These are phyloP conservation scores for Rhizophora mangle DNA, from an alignment of 345 rosid genomes.

Conservation along the genomic window DNA sequence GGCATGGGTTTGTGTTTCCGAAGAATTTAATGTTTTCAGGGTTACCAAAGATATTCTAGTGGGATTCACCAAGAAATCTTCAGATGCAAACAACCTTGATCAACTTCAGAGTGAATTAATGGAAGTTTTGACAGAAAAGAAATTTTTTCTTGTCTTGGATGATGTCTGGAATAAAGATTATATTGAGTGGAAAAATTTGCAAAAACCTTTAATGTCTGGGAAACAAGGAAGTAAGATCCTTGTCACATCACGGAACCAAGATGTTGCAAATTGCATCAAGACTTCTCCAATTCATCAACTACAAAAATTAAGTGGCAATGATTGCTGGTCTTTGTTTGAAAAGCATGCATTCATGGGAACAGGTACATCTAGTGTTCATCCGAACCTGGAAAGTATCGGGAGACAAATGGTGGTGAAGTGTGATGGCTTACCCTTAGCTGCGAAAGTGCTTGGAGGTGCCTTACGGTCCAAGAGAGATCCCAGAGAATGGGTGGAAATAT, in stretches of 20 bases:
- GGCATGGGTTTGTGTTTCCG: conserved; percentile 8
- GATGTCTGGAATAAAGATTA: not conserved
- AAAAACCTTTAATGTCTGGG: not conserved
- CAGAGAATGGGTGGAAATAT: not conserved
- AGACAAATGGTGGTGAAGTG: not conserved
- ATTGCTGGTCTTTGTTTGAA: not conserved
- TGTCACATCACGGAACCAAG: not conserved
- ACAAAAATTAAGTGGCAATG: not conserved
- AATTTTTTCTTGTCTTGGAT: conserved; percentile 14
- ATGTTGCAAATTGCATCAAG: not conserved
- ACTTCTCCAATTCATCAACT: not conserved
- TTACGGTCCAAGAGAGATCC: not conserved
- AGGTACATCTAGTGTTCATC: too few species aligned
- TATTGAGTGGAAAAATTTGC: not conserved
- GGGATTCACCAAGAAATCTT: not conserved
- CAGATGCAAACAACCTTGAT: not conserved
- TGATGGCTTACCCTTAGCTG: conserved; percentile 4
- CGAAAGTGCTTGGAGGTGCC: not conserved
- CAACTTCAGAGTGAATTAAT: not conserved
- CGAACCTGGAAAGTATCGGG: not conserved
- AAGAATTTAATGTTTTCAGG: not conserved
- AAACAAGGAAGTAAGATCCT: not conserved
- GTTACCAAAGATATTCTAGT: conserved; percentile 1
- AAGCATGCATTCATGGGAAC: not conserved
- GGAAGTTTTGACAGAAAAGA: not conserved